Percentiles rank a stretch among this genome's conserved stretches.
These are phyloP conservation scores for Plectosphaerella plurivora DNA, from an alignment of 2,329 filamentous ascomycete species.

Conservation along the genomic window DNA sequence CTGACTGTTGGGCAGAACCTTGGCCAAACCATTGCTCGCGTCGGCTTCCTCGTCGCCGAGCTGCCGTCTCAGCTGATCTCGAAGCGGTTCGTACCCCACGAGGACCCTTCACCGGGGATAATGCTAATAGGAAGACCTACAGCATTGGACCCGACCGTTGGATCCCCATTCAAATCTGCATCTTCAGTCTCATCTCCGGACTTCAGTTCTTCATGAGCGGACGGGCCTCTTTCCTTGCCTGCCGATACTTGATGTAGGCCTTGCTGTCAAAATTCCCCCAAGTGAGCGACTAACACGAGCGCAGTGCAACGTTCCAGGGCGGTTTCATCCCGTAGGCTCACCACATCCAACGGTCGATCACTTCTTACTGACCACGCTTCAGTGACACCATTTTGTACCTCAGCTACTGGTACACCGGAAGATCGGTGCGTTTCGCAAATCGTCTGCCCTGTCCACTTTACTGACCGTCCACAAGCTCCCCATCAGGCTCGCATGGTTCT, in stretches of 20 bases:
- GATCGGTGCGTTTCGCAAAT: constrained; percentile 23
- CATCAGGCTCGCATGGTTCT: constrained; percentile 62
- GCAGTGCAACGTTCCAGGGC: constrained; percentile 41
- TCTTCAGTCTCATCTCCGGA: constrained; percentile 27
- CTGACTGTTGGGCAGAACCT: constrained; percentile 39
- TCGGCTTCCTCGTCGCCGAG: constrained; percentile 52
- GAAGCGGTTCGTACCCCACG: constrained; percentile 27
- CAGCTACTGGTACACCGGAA: constrained; percentile 66
- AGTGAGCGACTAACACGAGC: constrained; percentile 17
- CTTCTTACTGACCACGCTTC: neutral
- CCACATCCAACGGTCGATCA: neutral
- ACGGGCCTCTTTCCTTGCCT: constrained; percentile 23
- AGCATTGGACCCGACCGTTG: constrained; percentile 31
- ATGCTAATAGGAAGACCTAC: neutral
- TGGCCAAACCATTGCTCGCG: constrained; percentile 41
- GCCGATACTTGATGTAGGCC: constrained; percentile 34
- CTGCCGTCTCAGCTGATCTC: constrained; percentile 57
- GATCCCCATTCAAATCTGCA: constrained; percentile 40
- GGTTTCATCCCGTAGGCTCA: constrained; percentile 42
- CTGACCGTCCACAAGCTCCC: constrained; percentile 43
- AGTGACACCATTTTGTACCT: constrained; percentile 32
- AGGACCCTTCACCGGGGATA: neutral
- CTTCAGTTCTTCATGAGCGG: constrained; percentile 25
- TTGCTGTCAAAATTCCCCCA: constrained; percentile 26
- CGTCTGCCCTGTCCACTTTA: neutral